Conservation (phyloP, 129 eudicot genomes). For the Cynara cardunculus region DNA sequence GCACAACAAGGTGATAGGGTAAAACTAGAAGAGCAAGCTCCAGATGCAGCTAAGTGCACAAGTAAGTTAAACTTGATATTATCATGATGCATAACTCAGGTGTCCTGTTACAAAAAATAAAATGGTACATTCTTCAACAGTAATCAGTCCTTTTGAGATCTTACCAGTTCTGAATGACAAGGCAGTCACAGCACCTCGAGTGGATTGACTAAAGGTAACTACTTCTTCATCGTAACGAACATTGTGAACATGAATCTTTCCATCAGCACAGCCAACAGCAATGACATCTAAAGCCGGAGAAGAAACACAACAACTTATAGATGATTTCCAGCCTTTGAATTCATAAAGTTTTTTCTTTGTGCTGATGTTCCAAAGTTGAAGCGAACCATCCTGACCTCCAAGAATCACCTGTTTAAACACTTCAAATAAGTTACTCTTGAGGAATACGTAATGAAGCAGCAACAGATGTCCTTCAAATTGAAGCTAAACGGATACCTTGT, state of each 20-base stretch:
- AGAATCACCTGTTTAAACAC: conserved; percentile 60
- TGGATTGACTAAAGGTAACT: conserved; percentile 70
- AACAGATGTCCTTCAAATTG: neutral
- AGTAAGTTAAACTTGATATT: neutral
- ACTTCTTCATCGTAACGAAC: conserved; percentile 78
- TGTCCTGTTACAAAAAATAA: neutral
- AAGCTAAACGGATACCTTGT: conserved; percentile 57
- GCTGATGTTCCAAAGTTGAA: conserved; percentile 95
- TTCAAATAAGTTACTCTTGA: conserved; percentile 8
- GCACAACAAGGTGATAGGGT: neutral
- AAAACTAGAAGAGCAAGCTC: neutral
- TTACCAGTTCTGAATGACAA: conserved; percentile 88
- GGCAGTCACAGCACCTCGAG: conserved; percentile 92
- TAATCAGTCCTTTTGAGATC: conserved; percentile 4
- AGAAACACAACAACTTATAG: conserved; percentile 74
- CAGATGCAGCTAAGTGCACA: neutral
- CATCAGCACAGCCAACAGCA: conserved; percentile 96
- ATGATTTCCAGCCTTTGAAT: conserved; percentile 83
- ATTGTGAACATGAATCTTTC: conserved; percentile 89
- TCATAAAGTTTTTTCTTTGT: conserved; percentile 78
- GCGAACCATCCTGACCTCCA: conserved; percentile 83
- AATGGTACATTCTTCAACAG: conserved; percentile 1
- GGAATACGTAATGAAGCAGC: neutral
- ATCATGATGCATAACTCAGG: neutral
- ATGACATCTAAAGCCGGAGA: conserved; percentile 96